These are phyloP conservation scores for Penicillium robsamsonii DNA, from an alignment of 495 filamentous ascomycete species.

Conservation along the genomic window DNA sequence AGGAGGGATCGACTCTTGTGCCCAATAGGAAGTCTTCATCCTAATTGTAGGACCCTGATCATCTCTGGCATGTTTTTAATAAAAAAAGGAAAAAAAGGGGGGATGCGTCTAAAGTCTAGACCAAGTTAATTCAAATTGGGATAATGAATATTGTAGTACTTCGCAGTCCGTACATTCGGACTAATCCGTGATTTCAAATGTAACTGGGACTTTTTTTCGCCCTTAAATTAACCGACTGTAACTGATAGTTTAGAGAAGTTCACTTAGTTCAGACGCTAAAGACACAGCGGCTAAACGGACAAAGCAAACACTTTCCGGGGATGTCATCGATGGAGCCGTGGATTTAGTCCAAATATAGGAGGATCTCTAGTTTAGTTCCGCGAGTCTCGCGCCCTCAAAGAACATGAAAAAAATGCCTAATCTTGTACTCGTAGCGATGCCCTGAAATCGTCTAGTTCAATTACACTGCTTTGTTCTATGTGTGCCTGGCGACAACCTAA, in stretches of 20 bases:
- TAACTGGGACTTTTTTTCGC: background rate
- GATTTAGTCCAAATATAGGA: background rate
- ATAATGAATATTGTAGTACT: background rate
- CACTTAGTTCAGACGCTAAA: background rate
- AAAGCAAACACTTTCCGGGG: background rate
- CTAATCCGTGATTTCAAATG: constrained; percentile 6
- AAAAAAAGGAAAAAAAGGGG: background rate
- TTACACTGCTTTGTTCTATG: constrained; percentile 4
- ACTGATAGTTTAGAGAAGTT: background rate
- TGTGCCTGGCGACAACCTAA: background rate
- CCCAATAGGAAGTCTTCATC: constrained; percentile 6
- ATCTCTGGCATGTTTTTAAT: background rate
- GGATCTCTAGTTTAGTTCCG: background rate
- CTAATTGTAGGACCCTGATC: background rate
- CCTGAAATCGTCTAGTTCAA: background rate
- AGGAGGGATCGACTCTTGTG: background rate
- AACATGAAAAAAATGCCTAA: background rate
- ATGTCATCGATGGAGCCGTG: background rate
- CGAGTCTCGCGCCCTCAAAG: background rate
- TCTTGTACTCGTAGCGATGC: background rate
- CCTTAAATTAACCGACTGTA: background rate
- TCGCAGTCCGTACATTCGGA: constrained; percentile 2
- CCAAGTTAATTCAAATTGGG: background rate
- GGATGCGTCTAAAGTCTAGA: constrained; percentile 4
- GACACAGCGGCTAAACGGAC: background rate